Evolutionary conservation across 2,329 filamentous ascomycete genomes (phyloP).

Genomic region (Cercospora zeina): DNA sequence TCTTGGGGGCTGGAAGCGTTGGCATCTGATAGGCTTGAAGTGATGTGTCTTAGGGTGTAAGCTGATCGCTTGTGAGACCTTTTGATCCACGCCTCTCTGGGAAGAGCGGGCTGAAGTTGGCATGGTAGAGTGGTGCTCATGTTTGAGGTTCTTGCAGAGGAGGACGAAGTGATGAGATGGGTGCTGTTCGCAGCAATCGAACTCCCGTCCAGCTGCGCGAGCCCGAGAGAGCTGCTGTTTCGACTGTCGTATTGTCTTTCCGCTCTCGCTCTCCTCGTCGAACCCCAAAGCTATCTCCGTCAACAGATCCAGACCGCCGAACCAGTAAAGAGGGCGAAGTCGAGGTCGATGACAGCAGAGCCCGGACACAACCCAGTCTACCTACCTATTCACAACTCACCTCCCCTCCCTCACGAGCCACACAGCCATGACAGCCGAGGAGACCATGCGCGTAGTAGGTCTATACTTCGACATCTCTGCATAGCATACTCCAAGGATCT

Average conservation of each 20-base stretch:
- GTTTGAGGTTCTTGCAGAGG: not conserved
- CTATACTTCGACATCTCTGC: no score
- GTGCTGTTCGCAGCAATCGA: not conserved
- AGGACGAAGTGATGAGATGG: not conserved
- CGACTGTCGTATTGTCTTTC: not conserved
- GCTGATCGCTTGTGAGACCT: constrained; percentile 1
- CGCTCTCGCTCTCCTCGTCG: not conserved
- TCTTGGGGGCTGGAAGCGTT: not conserved
- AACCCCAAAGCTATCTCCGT: not conserved
- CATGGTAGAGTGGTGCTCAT: not conserved
- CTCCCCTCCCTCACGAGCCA: no score
- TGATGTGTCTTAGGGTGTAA: not conserved
- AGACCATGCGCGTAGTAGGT: no score
- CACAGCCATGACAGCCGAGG: no score
- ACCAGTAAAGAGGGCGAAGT: no score
- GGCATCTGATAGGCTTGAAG: not conserved
- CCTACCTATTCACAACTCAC: no score
- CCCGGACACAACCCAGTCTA: no score
- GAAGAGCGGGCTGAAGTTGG: not conserved
- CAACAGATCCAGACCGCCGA: no score
- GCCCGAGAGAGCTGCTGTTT: not conserved
- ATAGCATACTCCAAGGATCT: no score
- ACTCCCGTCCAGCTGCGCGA: not conserved
- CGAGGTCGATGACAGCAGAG: not conserved
- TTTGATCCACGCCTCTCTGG: constrained; percentile 1